A percentile compares a stretch with the other conserved stretches of the same genome.
These are phyloP conservation scores for Pichia paraexigua DNA, from an alignment of 805 yeast species.

Conservation along the genomic window DNA sequence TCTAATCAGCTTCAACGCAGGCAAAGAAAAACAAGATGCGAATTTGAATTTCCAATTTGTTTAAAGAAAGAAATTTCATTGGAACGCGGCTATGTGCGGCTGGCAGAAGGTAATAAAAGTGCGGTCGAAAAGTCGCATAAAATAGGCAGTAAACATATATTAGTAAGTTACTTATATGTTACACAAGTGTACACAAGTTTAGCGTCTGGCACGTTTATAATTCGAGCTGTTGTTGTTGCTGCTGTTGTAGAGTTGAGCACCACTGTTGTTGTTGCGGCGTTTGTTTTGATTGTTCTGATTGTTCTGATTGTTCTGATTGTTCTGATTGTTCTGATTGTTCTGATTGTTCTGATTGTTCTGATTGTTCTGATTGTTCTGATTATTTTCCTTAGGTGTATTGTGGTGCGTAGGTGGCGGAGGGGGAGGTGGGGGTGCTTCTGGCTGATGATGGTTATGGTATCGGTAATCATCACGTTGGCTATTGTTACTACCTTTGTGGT, in stretches of 20 bases:
- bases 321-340: neutral
- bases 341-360: neutral
- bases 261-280: neutral
- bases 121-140: neutral
- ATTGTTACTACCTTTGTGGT: neutral
- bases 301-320: neutral
- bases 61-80: neutral
- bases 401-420: conserved; percentile 1
- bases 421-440: neutral
- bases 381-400: neutral
- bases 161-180: no score
- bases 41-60: neutral
- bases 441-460: neutral
- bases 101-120: neutral
- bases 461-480: neutral
- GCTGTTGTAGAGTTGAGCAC: neutral
- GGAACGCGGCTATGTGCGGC: neutral
- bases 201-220: neutral
- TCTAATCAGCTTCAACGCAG: neutral
- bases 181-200: neutral
- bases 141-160: no score
- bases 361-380: neutral
- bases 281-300: neutral
- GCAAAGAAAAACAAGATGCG: neutral
- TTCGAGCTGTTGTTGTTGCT: neutral